Base-by-base conservation (phyloP, 1,284 basidiomycete species). In the Flammula alnicola region DNA sequence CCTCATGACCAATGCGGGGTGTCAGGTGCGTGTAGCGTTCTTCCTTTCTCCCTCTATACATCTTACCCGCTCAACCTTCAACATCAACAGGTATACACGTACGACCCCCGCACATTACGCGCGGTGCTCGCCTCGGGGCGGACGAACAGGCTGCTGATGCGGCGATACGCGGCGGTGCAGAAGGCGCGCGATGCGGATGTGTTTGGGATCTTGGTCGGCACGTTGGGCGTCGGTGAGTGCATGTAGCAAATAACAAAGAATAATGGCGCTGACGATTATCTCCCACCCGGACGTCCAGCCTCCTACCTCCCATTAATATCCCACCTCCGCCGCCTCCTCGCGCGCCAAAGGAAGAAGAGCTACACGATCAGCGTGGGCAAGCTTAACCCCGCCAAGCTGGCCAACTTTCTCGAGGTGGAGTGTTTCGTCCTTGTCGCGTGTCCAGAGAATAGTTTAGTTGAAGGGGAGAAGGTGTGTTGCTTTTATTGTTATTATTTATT, bases 291-390 rank as follows among this genome's bases (percentile, higher is more conserved):
- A 25, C 20, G 14, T 20, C 8, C 49, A 90, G 90, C 87, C 0
- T 87, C 87, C 0, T 96, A 96, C 54, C 79, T 94, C 0, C 86
- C 91, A 0, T 75, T 96, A 2, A 86, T 97, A 52, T 77, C 79
- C 0, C 84, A 91, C 61, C 77, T 97, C 7, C 86, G 95, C 2
- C 64, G 72, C 9, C 71, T 87, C 11, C 78, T 98, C 38, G 68
- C 76, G 1, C 75, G 74, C 31, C 77, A 83, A 0, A 81, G 81
- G 52, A 94, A 93, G 71, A 98, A 97, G 66, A 86, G 83, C 55
- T 99, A 99, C 68, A 98, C 96, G 0, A 86, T 99, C 60, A 92
- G 87, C 41, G 96, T 99, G 0, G 97, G 97, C 25, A 95, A 98
- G 69, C 79, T 98, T 48, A 98, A 94, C 61, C 96, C 96, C 0